Evolutionary conservation across 805 yeast genomes (phyloP).

Genomic region (Kodamaea leandrae): DNA sequence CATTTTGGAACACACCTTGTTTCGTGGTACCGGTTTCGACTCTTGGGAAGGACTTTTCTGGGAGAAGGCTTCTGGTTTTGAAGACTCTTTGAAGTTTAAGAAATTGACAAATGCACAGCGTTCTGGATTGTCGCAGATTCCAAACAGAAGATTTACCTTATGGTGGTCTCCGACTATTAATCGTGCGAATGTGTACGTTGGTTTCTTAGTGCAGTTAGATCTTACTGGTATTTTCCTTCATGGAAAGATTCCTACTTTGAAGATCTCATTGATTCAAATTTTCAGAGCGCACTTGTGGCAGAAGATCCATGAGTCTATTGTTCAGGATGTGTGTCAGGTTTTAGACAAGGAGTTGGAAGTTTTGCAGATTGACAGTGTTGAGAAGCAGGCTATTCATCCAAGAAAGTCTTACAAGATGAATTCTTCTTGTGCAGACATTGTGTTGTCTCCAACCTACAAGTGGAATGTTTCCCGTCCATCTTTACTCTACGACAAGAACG

Average conservation of each 20-base stretch:
- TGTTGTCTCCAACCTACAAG: conserved; percentile 66
- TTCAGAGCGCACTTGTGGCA: conserved; percentile 99
- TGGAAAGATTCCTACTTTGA: conserved; percentile 96
- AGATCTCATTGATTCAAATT: conserved; percentile 91
- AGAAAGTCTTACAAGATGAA: conserved; percentile 97
- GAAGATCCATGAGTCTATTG: conserved; percentile 93
- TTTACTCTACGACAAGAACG: conserved; percentile 67
- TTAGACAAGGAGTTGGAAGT: conserved; percentile 83
- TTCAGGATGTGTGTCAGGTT: conserved; percentile 89
- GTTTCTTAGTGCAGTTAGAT: conserved; percentile 93
- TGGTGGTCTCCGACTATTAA: conserved; percentile 99
- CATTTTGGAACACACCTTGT: conserved; percentile 88
- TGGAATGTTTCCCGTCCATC: conserved; percentile 89
- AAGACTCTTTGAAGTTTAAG: conserved; percentile 91
- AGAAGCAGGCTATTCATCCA: conserved; percentile 92
- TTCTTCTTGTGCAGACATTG: conserved; percentile 90
- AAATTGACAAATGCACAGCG: conserved; percentile 97
- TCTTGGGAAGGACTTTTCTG: conserved; percentile 99
- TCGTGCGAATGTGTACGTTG: conserved; percentile 96
- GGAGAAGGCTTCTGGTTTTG: conserved; percentile 98
- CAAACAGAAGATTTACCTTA: conserved; percentile 91
- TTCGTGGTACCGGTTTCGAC: conserved; percentile 95
- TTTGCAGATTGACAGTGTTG: conserved; percentile 78
- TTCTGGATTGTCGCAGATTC: conserved; percentile 95
- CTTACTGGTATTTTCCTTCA: conserved; percentile 95